Percentiles rank a stretch among this genome's conserved stretches.
phyloP scores from a whole-genome alignment of 768 basidiomycete species.

The Suillus subalutaceus region DNA sequence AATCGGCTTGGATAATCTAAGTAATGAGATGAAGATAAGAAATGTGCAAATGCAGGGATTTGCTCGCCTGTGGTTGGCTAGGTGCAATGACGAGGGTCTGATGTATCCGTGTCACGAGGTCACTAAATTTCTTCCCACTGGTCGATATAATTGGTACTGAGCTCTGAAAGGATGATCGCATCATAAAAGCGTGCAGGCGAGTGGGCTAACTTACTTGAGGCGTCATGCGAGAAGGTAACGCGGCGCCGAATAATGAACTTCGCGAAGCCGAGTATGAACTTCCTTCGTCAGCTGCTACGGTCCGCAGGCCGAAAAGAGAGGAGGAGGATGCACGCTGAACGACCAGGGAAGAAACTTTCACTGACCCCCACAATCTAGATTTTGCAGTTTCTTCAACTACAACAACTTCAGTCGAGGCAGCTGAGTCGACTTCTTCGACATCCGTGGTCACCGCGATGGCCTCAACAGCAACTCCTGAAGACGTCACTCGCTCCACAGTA shows the following conservation, averaged over 20 bases:
- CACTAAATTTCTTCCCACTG: constrained; percentile 42
- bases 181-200: not conserved
- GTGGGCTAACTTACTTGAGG: constrained; percentile 4
- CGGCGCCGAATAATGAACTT: constrained; percentile 51
- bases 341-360: not conserved
- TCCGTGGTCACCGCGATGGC: not conserved
- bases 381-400: not conserved
- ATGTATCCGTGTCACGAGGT: constrained; percentile 68
- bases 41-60: not conserved
- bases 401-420: not conserved
- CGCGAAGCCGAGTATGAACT: constrained; percentile 28
- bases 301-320: constrained; percentile 25
- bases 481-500: constrained; percentile 36
- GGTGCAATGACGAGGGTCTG: constrained; percentile 64
- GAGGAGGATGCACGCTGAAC: constrained; percentile 26
- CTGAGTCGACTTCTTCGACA: not conserved
- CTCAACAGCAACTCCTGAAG: not conserved
- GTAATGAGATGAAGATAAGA: not conserved
- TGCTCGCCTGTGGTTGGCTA: constrained; percentile 45
- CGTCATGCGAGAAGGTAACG: not conserved
- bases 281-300: constrained; percentile 10
- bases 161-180: not conserved
- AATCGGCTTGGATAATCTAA: not conserved
- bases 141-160: constrained; percentile 1
- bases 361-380: constrained; percentile 9